These are phyloP conservation scores for Boletus albobrunnescens DNA, from an alignment of 1,284 basidiomycete species.

Conservation along the genomic window DNA sequence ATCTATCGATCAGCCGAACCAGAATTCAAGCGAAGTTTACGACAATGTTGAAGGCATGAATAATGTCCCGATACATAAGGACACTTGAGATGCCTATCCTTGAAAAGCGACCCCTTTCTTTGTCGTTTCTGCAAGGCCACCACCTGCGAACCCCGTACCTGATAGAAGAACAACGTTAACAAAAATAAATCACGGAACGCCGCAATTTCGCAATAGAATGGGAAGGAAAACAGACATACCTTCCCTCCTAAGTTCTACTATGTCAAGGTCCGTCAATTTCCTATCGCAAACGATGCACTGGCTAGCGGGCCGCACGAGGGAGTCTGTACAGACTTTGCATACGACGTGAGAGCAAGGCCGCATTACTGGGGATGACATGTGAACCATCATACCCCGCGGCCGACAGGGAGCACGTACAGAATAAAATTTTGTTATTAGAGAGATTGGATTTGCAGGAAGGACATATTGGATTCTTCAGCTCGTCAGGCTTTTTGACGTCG, in stretches of 20 bases:
- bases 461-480: conserved; percentile 64
- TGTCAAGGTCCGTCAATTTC: conserved; percentile 56
- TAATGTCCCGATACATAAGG: background rate
- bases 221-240: conserved; percentile 42
- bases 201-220: background rate
- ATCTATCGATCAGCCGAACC: background rate
- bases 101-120: conserved; percentile 75
- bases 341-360: conserved; percentile 81
- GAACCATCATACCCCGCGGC: background rate
- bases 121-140: conserved; percentile 82
- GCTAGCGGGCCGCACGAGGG: conserved; percentile 67
- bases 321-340: conserved; percentile 83
- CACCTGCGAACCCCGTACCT: conserved; percentile 88
- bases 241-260: conserved; percentile 78
- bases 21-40: background rate
- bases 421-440: conserved; percentile 71
- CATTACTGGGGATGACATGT: conserved; percentile 47
- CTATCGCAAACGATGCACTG: conserved; percentile 84
- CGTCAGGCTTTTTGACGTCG: conserved; percentile 44
- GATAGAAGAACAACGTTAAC: conserved; percentile 8
- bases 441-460: conserved; percentile 85
- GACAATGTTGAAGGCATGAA: conserved; percentile 3
- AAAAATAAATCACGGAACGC: background rate
- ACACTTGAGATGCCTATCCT: conserved; percentile 40
- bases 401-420: conserved; percentile 47